Base-by-base conservation (phyloP, 2,329 filamentous ascomycete genomes). In the Lasiodiplodia hormozganensis region DNA sequence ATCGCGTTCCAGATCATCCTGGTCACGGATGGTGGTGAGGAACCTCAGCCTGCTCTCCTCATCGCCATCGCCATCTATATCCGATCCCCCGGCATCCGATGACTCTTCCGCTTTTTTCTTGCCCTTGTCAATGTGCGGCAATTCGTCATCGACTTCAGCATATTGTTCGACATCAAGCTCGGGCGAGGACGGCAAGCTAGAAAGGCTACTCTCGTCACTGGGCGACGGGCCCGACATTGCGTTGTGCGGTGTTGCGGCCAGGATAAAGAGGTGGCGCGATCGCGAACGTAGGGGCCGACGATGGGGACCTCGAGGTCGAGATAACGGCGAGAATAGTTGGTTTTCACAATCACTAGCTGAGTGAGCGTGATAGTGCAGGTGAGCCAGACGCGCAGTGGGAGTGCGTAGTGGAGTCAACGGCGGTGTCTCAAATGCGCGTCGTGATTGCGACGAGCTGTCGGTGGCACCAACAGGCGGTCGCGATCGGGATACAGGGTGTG, bases 1-100 rank as follows among this genome's bases (percentile, higher is more conserved):
- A 75, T 97, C 94, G 70, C 93, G 87, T 79, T 97, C 95, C 23
- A 98, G 82, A 69, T 97, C 94, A 81, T 94, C 90, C 78, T 98
- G 95, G 74, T 97, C 89, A 68, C 93, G 89, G n/a, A 77, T 52
- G 12, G 51, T 68, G 34, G 67, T 57, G 34, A 68, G 51, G 5
- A 64, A 49, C 28, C 34, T 54, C n/a, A 68, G 28, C 25, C 60
- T 51, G 3, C 36, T 60, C 25, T 68, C 58, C 21, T 68, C 47
- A 21, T 52, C 28, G 4, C 43, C 57, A 21, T 62, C 66, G 16
- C n/a, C 56, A 49, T 65, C 67, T n/a, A 7, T 25, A 6, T 36
- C 52, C 12, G 4, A 4, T 16, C 31, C 40, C 16, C 57, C 64
- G 1, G 54, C 28, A 14, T 60, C 65, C 40, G 54, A 40, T 12